Percentiles rank a stretch among this genome's conserved stretches.
Conservation (phyloP, 73 alveolate genomes). For the Paramecium sexaurelia region DNA sequence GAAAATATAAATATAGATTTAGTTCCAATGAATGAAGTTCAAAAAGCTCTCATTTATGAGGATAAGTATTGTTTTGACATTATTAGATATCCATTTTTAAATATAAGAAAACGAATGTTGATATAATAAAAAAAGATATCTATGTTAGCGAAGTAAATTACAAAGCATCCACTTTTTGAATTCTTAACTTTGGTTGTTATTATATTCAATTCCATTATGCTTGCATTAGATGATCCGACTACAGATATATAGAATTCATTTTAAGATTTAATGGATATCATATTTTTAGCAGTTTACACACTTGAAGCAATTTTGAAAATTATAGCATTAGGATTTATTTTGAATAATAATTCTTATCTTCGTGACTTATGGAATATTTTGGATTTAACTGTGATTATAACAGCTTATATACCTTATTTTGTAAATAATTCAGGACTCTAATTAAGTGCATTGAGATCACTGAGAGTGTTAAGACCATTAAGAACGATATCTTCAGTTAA, state of each 20-base stretch:
- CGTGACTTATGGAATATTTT: slow-evolving; percentile 84
- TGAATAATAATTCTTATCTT: slow-evolving; percentile 63
- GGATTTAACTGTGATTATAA: slow-evolving; percentile 75
- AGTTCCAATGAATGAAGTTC: slow-evolving; percentile 50
- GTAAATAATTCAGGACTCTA: slow-evolving; percentile 69
- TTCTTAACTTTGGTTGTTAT: slow-evolving; percentile 43
- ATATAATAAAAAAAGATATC: background rate
- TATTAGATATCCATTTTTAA: slow-evolving; percentile 6
- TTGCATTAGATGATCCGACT: slow-evolving; percentile 89
- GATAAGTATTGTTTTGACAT: background rate
- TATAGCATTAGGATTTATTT: slow-evolving; percentile 68
- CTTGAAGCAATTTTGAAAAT: slow-evolving; percentile 67
- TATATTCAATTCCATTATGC: slow-evolving; percentile 72
- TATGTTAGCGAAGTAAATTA: background rate
- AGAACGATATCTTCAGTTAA: slow-evolving; percentile 95
- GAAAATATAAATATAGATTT: slow-evolving; percentile 18
- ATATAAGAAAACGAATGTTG: background rate
- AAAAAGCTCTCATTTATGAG: slow-evolving; percentile 44
- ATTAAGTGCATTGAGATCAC: slow-evolving; percentile 89
- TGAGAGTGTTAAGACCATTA: slow-evolving; percentile 96
- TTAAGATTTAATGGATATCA: slow-evolving; percentile 20
- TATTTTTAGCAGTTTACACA: slow-evolving; percentile 62
- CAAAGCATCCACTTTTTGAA: slow-evolving; percentile 61
- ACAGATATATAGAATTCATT: slow-evolving; percentile 18
- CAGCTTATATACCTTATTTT: slow-evolving; percentile 79